Evolutionary conservation across 768 basidiomycete genomes (phyloP).

Genomic region (Kondoa malvinella): DNA sequence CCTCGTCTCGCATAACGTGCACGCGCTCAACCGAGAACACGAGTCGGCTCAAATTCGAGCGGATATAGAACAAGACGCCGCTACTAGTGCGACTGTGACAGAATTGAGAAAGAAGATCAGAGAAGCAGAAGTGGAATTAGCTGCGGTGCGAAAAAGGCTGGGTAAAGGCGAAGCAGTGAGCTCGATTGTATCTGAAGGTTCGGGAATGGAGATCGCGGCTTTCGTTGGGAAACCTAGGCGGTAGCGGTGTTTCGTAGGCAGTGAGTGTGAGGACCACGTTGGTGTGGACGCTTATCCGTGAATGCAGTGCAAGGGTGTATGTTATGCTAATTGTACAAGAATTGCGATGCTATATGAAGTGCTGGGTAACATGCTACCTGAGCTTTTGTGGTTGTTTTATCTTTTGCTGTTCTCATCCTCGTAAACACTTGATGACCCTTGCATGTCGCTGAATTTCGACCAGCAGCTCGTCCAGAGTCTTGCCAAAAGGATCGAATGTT

Average conservation of each 20-base stretch:
- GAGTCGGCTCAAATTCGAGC: not conserved
- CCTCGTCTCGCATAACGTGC: not conserved
- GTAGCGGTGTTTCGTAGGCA: not conserved
- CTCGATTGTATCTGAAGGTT: not conserved
- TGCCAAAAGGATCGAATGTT: not conserved
- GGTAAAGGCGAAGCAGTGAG: not conserved
- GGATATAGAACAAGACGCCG: not conserved
- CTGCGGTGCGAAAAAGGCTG: not conserved
- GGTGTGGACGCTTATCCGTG: too few species aligned
- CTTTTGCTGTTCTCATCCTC: not conserved
- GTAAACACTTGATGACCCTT: not conserved
- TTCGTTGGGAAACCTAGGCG: not conserved
- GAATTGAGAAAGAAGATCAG: slow-evolving; percentile 3
- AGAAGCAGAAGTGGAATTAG: slow-evolving; percentile 1
- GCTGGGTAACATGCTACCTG: too few species aligned
- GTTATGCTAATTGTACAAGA: too few species aligned
- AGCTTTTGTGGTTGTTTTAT: too few species aligned
- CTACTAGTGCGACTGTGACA: not conserved
- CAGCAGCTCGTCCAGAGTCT: not conserved
- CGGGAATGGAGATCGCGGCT: not conserved
- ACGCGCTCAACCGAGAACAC: not conserved
- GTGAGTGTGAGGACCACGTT: too few species aligned
- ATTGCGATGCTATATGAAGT: too few species aligned
- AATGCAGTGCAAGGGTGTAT: not conserved
- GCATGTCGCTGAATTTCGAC: not conserved